These are phyloP conservation scores for Usnea hakonensis DNA, from an alignment of 495 filamentous ascomycete species.

Conservation along the genomic window DNA sequence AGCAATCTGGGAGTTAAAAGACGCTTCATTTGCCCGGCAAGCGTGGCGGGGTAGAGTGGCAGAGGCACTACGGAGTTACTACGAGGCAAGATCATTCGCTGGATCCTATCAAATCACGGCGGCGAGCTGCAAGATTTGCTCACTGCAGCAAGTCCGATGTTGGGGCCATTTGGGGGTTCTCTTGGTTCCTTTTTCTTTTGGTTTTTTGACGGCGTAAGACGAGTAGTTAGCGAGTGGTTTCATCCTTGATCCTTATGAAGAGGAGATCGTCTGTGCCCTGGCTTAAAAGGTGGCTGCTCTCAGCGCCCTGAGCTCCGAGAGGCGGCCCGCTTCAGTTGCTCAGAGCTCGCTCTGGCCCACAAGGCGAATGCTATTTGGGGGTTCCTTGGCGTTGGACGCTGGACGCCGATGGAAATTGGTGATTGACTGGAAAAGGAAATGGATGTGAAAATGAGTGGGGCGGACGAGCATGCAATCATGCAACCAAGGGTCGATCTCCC, in stretches of 20 bases:
- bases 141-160: neutral
- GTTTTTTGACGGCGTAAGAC: neutral
- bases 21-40: slow-evolving; percentile 28
- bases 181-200: no score
- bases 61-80: neutral
- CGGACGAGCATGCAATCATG: slow-evolving; percentile 8
- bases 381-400: neutral
- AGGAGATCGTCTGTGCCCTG: slow-evolving; percentile 5
- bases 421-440: slow-evolving; percentile 10
- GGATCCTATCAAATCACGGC: slow-evolving; percentile 6
- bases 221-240: slow-evolving; percentile 9
- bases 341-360: slow-evolving; percentile 1
- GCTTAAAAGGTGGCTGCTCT: neutral
- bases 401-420: slow-evolving; percentile 1
- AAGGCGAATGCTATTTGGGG: neutral
- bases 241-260: slow-evolving; percentile 11
- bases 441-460: neutral
- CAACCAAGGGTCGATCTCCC: slow-evolving; percentile 13
- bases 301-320: neutral
- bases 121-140: slow-evolving; percentile 3
- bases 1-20: slow-evolving; percentile 20
- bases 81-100: neutral
- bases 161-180: neutral
- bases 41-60: slow-evolving; percentile 5
- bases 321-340: neutral